These are phyloP conservation scores for Aureobasidium namibiae DNA, from an alignment of 2,329 filamentous ascomycete species.

Conservation along the genomic window DNA sequence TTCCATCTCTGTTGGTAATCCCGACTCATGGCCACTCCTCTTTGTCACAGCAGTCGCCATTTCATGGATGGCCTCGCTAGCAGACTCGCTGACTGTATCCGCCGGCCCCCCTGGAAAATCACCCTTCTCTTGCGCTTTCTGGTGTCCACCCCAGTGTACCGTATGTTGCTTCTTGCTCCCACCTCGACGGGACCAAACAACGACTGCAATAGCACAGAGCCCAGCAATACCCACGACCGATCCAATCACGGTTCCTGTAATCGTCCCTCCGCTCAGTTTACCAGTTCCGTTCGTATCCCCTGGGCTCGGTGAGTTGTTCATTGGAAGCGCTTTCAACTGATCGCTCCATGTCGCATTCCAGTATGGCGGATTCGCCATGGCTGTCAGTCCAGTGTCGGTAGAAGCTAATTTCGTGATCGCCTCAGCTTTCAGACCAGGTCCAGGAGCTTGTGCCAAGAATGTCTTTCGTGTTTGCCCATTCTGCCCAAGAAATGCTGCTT, in stretches of 20 bases:
- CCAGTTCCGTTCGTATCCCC: neutral
- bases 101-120: neutral
- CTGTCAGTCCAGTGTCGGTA: neutral
- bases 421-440: neutral
- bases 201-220: neutral
- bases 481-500: neutral
- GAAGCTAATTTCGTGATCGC: neutral
- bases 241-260: neutral
- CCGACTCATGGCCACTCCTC: neutral
- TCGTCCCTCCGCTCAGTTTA: neutral
- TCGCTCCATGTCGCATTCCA: conserved; percentile 2
- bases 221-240: neutral
- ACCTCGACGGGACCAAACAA: neutral
- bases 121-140: neutral
- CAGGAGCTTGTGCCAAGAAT: conserved; percentile 1
- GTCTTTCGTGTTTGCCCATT: neutral
- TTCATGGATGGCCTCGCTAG: neutral
- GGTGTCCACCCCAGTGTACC: neutral
- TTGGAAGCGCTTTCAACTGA: neutral
- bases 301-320: neutral
- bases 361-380: neutral
- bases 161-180: neutral
- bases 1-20: neutral
- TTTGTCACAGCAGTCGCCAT: neutral
- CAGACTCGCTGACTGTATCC: neutral